A percentile compares a stretch with the other conserved stretches of the same genome.
Conservation (phyloP, 1,284 basidiomycete species). For the Trichosporon sp. region DNA sequence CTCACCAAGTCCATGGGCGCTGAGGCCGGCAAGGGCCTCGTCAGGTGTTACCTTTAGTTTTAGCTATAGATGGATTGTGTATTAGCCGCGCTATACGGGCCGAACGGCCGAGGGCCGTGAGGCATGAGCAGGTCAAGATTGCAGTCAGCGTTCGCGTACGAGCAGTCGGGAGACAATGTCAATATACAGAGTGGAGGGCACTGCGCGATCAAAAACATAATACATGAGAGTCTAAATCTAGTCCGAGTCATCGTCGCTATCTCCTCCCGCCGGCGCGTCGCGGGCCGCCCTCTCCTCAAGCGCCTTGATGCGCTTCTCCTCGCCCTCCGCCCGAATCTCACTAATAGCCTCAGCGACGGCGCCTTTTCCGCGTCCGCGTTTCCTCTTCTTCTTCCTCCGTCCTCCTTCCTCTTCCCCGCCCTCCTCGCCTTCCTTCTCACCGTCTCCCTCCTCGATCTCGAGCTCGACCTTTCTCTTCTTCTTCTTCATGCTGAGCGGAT, state of each 20-base stretch:
- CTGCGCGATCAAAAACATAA: constrained; percentile 1
- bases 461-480: constrained; percentile 61
- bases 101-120: not conserved
- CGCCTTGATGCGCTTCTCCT: constrained; percentile 2
- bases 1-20: constrained; percentile 75
- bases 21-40: constrained; percentile 64
- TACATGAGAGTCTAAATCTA: constrained; percentile 20
- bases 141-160: no score
- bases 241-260: constrained; percentile 34
- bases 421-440: constrained; percentile 15
- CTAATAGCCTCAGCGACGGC: constrained; percentile 46
- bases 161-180: no score
- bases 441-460: constrained; percentile 20
- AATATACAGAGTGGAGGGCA: no score
- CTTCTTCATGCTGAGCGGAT: constrained; percentile 91
- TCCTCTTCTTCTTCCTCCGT: constrained; percentile 46
- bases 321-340: constrained; percentile 41
- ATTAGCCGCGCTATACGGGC: constrained; percentile 6
- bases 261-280: constrained; percentile 16
- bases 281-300: not conserved
- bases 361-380: constrained; percentile 47
- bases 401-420: constrained; percentile 30
- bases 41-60: constrained; percentile 52
- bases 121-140: no score
- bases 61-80: constrained; percentile 27